Conservation (phyloP, 1,284 basidiomycete genomes). For the Veloporphyrellus conicus region DNA sequence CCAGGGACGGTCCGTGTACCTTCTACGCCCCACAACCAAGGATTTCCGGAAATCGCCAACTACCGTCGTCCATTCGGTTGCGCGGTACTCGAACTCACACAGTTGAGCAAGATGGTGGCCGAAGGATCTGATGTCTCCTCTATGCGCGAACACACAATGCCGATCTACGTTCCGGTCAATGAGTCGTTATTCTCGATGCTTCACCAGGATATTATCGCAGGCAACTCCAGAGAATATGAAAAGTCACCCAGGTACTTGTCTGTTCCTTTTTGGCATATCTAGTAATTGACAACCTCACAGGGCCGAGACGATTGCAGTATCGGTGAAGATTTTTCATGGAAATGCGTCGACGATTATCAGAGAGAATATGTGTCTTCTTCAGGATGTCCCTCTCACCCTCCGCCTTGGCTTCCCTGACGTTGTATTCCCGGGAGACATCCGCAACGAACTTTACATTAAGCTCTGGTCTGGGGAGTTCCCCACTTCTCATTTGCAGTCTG, state of each 20-base stretch:
- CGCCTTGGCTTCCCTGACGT: conserved; percentile 97
- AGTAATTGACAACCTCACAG: conserved; percentile 37
- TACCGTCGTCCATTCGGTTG: conserved; percentile 91
- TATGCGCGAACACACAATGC: conserved; percentile 78
- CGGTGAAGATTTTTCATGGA: conserved; percentile 86
- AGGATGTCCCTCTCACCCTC: conserved; percentile 76
- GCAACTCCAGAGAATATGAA: conserved; percentile 76
- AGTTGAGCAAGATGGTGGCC: conserved; percentile 63
- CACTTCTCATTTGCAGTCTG: conserved; percentile 45
- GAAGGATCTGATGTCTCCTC: conserved; percentile 60
- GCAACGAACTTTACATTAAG: conserved; percentile 94
- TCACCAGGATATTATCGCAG: conserved; percentile 90
- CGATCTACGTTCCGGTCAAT: conserved; percentile 80
- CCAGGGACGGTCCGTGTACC: conserved; percentile 21
- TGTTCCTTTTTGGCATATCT: not conserved
- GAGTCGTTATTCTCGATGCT: conserved; percentile 88
- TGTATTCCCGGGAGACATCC: conserved; percentile 87
- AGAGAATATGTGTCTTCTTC: conserved; percentile 85
- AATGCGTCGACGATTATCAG: conserved; percentile 70
- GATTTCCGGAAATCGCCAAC: conserved; percentile 38
- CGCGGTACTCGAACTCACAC: conserved; percentile 83
- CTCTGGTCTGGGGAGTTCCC: conserved; percentile 87
- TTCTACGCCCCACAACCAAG: conserved; percentile 19
- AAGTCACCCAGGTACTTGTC: conserved; percentile 69
- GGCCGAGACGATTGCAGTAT: conserved; percentile 83